Conservation (phyloP, 305 asterid species). For the Plantago rigida region DNA sequence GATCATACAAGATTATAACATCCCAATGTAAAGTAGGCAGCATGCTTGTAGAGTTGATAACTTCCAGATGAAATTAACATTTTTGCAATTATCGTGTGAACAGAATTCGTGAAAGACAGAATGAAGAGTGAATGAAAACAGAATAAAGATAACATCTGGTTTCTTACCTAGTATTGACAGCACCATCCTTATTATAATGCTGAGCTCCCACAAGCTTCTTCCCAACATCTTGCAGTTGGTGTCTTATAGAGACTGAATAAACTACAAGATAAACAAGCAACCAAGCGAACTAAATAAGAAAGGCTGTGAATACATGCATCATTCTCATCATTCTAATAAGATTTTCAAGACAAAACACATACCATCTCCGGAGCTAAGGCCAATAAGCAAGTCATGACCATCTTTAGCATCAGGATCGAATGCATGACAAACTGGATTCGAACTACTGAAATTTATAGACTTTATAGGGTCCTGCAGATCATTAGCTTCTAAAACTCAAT, state of each 20-base stretch:
- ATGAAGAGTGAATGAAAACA: neutral
- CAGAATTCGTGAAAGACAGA: neutral
- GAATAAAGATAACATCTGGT: conserved; percentile 12
- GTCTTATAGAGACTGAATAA: conserved; percentile 82
- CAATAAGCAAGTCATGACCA: conserved; percentile 96
- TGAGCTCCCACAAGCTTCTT: conserved; percentile 97
- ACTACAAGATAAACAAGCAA: conserved; percentile 45
- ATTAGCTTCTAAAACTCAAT: conserved; percentile 39
- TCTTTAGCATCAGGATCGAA: conserved; percentile 95
- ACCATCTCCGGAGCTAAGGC: conserved; percentile 93
- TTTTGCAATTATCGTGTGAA: neutral
- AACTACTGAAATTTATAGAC: conserved; percentile 81
- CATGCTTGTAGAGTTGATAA: too few species aligned
- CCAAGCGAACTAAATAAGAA: conserved; percentile 11
- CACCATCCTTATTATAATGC: conserved; percentile 93
- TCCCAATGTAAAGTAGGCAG: too few species aligned
- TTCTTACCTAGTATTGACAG: conserved; percentile 70
- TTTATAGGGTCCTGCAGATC: conserved; percentile 83
- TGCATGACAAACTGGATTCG: conserved; percentile 94
- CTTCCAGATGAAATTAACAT: neutral
- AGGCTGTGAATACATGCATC: conserved; percentile 5
- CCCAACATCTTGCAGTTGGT: conserved; percentile 91
- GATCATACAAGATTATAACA: too few species aligned
- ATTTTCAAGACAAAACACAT: conserved; percentile 23
- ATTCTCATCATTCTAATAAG: conserved; percentile 18